phyloP scores from a whole-genome alignment of 805 yeast genomes.

The Zygosaccharomyces gambellarensis region DNA sequence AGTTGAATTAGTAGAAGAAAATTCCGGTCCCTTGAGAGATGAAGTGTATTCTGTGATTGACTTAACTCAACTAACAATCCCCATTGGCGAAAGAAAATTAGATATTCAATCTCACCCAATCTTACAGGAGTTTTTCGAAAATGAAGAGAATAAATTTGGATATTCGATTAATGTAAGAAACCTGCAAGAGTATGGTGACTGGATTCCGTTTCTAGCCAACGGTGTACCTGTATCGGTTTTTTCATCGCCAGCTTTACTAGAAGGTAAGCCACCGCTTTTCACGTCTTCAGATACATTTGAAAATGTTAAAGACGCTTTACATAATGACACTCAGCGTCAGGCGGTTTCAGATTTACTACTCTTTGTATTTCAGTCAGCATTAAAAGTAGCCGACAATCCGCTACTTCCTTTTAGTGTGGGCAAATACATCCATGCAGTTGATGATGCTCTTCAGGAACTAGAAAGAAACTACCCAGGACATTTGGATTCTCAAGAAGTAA shows the following conservation, averaged over 20 bases:
- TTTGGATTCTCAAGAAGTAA: constrained; percentile 31
- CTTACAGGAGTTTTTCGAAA: constrained; percentile 45
- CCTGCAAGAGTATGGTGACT: constrained; percentile 51
- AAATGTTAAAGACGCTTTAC: constrained; percentile 39
- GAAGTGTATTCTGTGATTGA: constrained; percentile 72
- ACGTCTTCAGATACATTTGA: constrained; percentile 65
- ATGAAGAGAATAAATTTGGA: constrained; percentile 28
- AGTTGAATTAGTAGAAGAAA: constrained; percentile 66
- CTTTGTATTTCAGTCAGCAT: constrained; percentile 46
- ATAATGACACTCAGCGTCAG: constrained; percentile 46
- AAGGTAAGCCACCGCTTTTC: constrained; percentile 49
- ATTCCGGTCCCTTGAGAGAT: constrained; percentile 47
- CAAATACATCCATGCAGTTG: constrained; percentile 43
- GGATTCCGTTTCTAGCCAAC: constrained; percentile 55
- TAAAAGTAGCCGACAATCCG: constrained; percentile 72
- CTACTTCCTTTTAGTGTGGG: constrained; percentile 63
- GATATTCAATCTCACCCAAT: constrained; percentile 62
- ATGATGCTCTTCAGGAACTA: constrained; percentile 44
- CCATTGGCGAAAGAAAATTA: constrained; percentile 51
- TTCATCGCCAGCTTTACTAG: constrained; percentile 18
- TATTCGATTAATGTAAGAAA: constrained; percentile 25
- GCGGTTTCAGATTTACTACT: constrained; percentile 54
- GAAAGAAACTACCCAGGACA: constrained; percentile 18
- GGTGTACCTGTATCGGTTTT: constrained; percentile 47
- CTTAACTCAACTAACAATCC: constrained; percentile 44